Evolutionary conservation across 495 filamentous ascomycete genomes (phyloP).

Genomic region (Hypoxylon fuscum): DNA sequence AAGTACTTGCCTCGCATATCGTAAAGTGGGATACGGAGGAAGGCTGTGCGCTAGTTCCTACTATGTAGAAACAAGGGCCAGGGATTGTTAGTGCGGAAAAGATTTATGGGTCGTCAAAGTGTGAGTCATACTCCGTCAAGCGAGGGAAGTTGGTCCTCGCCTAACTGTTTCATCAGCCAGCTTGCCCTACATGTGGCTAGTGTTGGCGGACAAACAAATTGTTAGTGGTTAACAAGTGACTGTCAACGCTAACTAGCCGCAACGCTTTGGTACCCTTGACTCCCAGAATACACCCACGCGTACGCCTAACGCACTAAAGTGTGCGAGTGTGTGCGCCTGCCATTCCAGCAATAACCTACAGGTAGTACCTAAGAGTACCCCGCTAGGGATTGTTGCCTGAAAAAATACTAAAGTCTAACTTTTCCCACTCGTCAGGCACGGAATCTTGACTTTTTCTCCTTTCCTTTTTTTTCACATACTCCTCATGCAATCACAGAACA

Average conservation of each 20-base stretch:
- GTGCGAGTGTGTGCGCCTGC: too few species aligned
- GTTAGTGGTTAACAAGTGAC: slow-evolving; percentile 43
- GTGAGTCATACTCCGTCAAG: slow-evolving; percentile 44
- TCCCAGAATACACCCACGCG: slow-evolving; percentile 28
- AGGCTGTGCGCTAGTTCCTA: slow-evolving; percentile 28
- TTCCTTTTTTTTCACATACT: slow-evolving; percentile 17
- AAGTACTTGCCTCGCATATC: background rate
- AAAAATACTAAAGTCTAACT: slow-evolving; percentile 44
- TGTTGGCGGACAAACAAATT: slow-evolving; percentile 31
- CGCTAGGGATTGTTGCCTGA: slow-evolving; percentile 42
- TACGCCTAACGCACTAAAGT: slow-evolving; percentile 28
- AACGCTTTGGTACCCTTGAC: slow-evolving; percentile 21
- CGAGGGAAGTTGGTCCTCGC: slow-evolving; percentile 24
- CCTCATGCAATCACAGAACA: slow-evolving; percentile 22
- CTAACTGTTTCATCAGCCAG: slow-evolving; percentile 37
- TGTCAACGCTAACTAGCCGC: slow-evolving; percentile 19
- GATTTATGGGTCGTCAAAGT: slow-evolving; percentile 29
- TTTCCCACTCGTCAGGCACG: slow-evolving; percentile 38
- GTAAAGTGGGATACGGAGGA: slow-evolving; percentile 21
- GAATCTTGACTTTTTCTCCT: slow-evolving; percentile 17
- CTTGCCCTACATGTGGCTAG: slow-evolving; percentile 15
- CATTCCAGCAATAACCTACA: background rate
- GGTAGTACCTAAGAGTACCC: too few species aligned
- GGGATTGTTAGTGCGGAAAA: slow-evolving; percentile 24
- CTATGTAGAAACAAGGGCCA: slow-evolving; percentile 1